These are phyloP conservation scores for Colletotrichum melonis DNA, from an alignment of 2,329 filamentous ascomycete genomes.

Conservation along the genomic window DNA sequence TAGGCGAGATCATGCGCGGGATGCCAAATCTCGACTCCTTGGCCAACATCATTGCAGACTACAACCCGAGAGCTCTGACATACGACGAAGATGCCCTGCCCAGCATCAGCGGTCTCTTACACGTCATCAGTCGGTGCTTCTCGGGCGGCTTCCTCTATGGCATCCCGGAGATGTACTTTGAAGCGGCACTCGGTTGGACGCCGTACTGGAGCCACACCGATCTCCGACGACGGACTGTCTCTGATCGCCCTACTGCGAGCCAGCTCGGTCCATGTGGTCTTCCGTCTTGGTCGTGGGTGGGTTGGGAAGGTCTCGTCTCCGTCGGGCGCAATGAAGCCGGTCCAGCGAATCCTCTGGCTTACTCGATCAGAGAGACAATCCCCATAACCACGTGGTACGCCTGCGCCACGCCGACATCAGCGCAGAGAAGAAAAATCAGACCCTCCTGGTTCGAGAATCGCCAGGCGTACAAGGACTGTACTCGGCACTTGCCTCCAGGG, in stretches of 20 bases:
- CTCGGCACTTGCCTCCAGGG: not conserved
- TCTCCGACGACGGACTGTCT: not conserved
- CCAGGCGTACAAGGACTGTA: not conserved
- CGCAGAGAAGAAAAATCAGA: not conserved
- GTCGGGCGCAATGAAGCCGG: not conserved
- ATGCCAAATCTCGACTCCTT: not conserved
- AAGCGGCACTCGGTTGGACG: not conserved
- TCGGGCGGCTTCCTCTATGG: not conserved
- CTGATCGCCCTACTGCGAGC: not conserved
- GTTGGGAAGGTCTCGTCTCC: not conserved
- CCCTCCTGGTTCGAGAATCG: not conserved
- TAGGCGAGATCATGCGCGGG: not conserved
- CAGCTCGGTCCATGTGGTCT: not conserved
- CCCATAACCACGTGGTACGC: conserved; percentile 11
- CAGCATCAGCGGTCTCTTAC: not conserved
- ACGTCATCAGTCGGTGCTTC: not conserved
- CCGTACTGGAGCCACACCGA: not conserved
- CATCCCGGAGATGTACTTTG: conserved; percentile 6
- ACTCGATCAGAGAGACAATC: not conserved
- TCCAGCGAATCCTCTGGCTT: not conserved
- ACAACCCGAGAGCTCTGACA: conserved; percentile 43
- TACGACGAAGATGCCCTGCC: conserved; percentile 43
- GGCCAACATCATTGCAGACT: conserved; percentile 33
- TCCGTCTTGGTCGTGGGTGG: conserved; percentile 9
- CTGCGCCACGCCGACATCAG: not conserved